Evolutionary conservation across 1,284 basidiomycete species (phyloP), one percentile per base, ranked within the genome.

Genomic region (Marasmius tenuissimus): DNA sequence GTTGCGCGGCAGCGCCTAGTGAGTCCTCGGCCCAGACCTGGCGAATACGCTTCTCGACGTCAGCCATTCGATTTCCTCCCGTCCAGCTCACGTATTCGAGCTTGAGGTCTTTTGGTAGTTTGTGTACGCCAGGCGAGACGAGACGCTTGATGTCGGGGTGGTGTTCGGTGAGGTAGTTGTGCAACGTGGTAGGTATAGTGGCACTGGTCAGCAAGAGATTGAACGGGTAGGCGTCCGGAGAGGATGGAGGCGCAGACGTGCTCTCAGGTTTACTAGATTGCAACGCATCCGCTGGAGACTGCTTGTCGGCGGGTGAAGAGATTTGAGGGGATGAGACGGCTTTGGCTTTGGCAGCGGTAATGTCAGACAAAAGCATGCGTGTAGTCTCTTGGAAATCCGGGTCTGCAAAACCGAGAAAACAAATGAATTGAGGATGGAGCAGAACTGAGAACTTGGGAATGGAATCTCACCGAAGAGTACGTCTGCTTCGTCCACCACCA

Each of bases 401-500:
- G 70, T 94, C 93, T 93, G 65, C 27, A 39, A 40, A 62, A 47
- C 18, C 20, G 37, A 66, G 45, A 22, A 59, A 4, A 42, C 40
- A 48, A 27, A 8, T 59, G 16, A 7, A 34, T 14, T 27, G 27
- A 27, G 27, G 4, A 27, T 27, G 27, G 4, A 27, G 27, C 27
- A 27, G 27, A 7, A 45, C 22, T 59, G 58, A 39, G 50, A 34
- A 60, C 53, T 59, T 18, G 47, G 40, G 27, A 9, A 40, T n/a
- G 14, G 39, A 3, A 12, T 76, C 83, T 61, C 65, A 91, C 93
- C 92, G 60, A 95, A 89, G n/a, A 96, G 78, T 37, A 96, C 86
- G 70, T 97, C 94, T 0, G 94, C 93, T 71, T 97, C 94, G 66
- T 96, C 94, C 2, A 96, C 78, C 1, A 95, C 81, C 6, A 96